A percentile compares a stretch with the other conserved stretches of the same genome.
These are phyloP conservation scores for Hemerocallis citrina DNA, from an alignment of 106 monocot genomes.

Conservation along the genomic window DNA sequence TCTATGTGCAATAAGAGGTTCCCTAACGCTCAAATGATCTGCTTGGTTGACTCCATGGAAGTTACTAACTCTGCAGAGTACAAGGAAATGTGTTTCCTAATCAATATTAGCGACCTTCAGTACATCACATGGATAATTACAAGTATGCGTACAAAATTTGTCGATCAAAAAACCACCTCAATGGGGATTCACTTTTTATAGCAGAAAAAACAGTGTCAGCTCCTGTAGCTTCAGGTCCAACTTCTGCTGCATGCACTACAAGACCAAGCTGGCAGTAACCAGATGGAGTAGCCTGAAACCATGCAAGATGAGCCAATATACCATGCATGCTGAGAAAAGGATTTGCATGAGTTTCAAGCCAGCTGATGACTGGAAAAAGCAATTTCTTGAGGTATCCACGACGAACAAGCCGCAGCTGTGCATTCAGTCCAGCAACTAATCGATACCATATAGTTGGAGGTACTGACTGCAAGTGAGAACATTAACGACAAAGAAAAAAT, in stretches of 20 bases:
- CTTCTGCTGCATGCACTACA: conserved; percentile 30
- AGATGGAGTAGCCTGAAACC: conserved; percentile 49
- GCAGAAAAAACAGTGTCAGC: conserved; percentile 22
- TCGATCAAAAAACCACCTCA: conserved; percentile 26
- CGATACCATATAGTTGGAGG: conserved; percentile 93
- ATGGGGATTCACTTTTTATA: conserved; percentile 25
- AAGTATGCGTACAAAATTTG: no score
- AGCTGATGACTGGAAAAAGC: conserved; percentile 41
- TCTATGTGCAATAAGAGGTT: conserved; percentile 29
- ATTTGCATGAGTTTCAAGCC: conserved; percentile 59
- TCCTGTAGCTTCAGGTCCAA: conserved; percentile 8
- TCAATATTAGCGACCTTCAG: no score
- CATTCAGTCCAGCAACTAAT: conserved; percentile 89
- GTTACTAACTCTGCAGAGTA: conserved; percentile 26
- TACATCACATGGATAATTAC: no score
- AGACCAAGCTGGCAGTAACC: conserved; percentile 62
- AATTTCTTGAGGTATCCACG: conserved; percentile 42
- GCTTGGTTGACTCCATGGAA: conserved; percentile 19
- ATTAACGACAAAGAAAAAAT: background rate
- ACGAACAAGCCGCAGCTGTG: conserved; percentile 67
- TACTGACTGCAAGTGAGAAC: conserved; percentile 40
- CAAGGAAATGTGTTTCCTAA: no score
- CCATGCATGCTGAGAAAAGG: conserved; percentile 35
- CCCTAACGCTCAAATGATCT: conserved; percentile 32
- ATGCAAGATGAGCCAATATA: conserved; percentile 41